Conservation (phyloP, 2,329 filamentous ascomycete genomes). For the Aspergillus ustus region DNA sequence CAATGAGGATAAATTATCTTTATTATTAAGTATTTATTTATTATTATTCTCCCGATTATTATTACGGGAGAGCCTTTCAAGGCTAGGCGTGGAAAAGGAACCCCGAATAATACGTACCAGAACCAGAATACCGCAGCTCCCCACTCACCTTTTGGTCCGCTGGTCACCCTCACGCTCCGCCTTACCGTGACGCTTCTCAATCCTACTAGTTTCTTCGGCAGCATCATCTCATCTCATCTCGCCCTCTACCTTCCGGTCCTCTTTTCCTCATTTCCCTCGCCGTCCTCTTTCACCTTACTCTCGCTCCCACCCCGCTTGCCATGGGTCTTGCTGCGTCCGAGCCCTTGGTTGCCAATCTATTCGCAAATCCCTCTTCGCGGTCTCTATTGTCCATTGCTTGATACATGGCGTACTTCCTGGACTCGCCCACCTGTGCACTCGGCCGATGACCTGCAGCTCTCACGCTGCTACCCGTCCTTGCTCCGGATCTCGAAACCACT, state of each 20-base stretch:
- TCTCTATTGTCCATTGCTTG: slow-evolving; percentile 26
- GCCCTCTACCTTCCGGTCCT: slow-evolving; percentile 24
- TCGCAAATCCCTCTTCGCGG: slow-evolving; percentile 24
- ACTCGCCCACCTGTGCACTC: slow-evolving; percentile 37
- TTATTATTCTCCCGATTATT: neutral
- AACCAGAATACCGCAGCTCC: slow-evolving; percentile 21
- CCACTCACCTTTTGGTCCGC: slow-evolving; percentile 18
- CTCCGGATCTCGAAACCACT: slow-evolving; percentile 25
- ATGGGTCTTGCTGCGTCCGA: slow-evolving; percentile 26
- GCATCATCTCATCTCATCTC: slow-evolving; percentile 33
- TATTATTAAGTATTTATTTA: slow-evolving; percentile 9
- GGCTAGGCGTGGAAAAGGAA: slow-evolving; percentile 25
- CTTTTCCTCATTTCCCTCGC: slow-evolving; percentile 20
- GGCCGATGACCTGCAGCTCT: slow-evolving; percentile 45
- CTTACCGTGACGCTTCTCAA: slow-evolving; percentile 22
- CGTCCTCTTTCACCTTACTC: slow-evolving; percentile 12
- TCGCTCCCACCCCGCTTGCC: slow-evolving; percentile 21
- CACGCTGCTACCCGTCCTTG: slow-evolving; percentile 41
- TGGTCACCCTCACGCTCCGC: slow-evolving; percentile 22
- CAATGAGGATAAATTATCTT: slow-evolving; percentile 3
- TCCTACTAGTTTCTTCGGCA: slow-evolving; percentile 30
- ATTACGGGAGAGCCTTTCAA: slow-evolving; percentile 9
- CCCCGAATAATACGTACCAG: slow-evolving; percentile 24
- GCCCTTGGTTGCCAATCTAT: slow-evolving; percentile 22
- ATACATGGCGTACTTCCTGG: slow-evolving; percentile 40